Evolutionary conservation across 202 grass and related monocot genomes (phyloP).

Genomic region (Dendrocalamus latiflorus): DNA sequence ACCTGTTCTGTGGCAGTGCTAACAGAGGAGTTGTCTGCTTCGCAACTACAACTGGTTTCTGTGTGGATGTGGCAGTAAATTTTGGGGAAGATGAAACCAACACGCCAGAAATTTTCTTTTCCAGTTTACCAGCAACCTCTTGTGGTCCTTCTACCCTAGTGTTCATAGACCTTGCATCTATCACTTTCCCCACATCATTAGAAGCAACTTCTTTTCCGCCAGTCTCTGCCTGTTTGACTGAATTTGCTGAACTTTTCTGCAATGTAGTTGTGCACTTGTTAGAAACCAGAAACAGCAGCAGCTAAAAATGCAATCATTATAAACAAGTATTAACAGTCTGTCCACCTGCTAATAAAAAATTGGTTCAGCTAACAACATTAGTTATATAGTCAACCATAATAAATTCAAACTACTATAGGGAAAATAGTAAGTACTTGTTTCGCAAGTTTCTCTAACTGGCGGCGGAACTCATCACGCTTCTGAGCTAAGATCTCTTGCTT

Average conservation of each 20-base stretch:
- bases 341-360: background rate
- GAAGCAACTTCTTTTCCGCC: constrained; percentile 33
- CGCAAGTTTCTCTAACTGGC: constrained; percentile 70
- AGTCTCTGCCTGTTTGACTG: constrained; percentile 39
- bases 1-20: constrained; percentile 38
- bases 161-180: constrained; percentile 13
- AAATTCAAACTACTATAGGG: constrained; percentile 1
- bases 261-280: constrained; percentile 14
- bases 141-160: constrained; percentile 1
- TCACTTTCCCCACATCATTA: constrained; percentile 37
- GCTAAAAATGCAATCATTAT: background rate
- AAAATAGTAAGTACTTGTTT: constrained; percentile 60
- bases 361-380: background rate
- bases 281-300: constrained; percentile 6
- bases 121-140: constrained; percentile 30
- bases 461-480: constrained; percentile 87
- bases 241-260: constrained; percentile 48
- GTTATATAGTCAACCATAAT: constrained; percentile 13
- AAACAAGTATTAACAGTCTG: background rate
- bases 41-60: constrained; percentile 30
- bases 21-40: constrained; percentile 36
- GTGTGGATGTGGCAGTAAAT: constrained; percentile 15
- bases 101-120: constrained; percentile 48
- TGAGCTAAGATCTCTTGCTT: too few species aligned
- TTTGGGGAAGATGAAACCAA: constrained; percentile 39